Percentiles rank a stretch among this genome's conserved stretches.
These are phyloP conservation scores for Penicillium sp. DNA, from an alignment of 2,329 filamentous ascomycete species.

Conservation along the genomic window DNA sequence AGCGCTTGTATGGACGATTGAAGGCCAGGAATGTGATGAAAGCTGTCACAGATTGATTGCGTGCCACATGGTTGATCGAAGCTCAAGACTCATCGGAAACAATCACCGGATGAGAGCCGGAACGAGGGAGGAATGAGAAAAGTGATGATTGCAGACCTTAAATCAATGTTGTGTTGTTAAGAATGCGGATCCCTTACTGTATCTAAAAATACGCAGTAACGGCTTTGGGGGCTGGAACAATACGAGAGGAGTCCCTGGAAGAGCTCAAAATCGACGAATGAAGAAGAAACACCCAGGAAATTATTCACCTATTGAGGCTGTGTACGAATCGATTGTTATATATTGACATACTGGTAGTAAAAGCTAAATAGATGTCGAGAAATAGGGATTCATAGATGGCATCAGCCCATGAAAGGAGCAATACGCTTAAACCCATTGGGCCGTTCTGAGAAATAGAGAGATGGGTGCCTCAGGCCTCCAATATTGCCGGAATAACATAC, in stretches of 20 bases:
- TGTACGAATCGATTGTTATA: neutral
- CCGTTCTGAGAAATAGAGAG: conserved; percentile 1
- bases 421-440: neutral
- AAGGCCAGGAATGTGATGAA: conserved; percentile 15
- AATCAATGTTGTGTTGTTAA: conserved; percentile 16
- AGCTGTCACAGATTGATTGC: conserved; percentile 25
- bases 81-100: conserved; percentile 20
- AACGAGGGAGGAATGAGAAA: conserved; percentile 16
- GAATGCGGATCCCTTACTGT: conserved; percentile 28
- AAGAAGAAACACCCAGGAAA: neutral
- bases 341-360: neutral
- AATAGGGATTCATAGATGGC: neutral
- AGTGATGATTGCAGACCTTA: conserved; percentile 18
- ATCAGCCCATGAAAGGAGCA: neutral
- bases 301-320: neutral
- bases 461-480: neutral
- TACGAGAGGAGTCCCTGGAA: conserved; percentile 5
- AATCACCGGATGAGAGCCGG: conserved; percentile 14
- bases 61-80: conserved; percentile 26
- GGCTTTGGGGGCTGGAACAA: conserved; percentile 15
- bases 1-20: conserved; percentile 16
- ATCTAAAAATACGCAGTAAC: conserved; percentile 26
- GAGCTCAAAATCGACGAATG: neutral
- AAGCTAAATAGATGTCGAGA: neutral
- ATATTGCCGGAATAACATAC: neutral